Base-by-base conservation (phyloP, 495 filamentous ascomycete genomes). In the Penicillium cataractarum region DNA sequence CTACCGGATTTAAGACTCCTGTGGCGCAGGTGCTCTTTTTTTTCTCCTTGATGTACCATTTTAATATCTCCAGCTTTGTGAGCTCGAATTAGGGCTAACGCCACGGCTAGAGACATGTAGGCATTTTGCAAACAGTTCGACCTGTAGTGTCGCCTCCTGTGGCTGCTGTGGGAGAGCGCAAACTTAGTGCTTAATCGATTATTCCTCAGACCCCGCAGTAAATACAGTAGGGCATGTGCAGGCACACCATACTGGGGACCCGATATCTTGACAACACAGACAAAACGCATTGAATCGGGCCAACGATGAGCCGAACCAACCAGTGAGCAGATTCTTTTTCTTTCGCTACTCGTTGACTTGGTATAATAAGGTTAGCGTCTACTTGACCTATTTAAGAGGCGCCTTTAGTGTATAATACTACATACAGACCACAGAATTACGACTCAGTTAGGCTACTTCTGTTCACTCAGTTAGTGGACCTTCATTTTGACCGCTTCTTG, bases 401-500 rank as follows among this genome's bases (percentile, higher is more conserved):
- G 17, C 9, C 1, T 7, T 21, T n/a, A 9, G 51, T 21, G 29
- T 33, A 21, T 15, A 17, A 32, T n/a, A n/a, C n/a, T n/a, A n/a
- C n/a, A n/a, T n/a, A n/a, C n/a, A n/a, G n/a, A n/a, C n/a, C n/a
- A n/a, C n/a, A n/a, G n/a, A n/a, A n/a, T 19, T 3, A 32, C 32
- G 51, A 54, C 29, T 35, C 51, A 8, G 29, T 19, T 53, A 54
- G 22, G 48, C 24, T 15, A 51, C 1, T 39, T 39, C 35, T 39
- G 35, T 39, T 17, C 35, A 4, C 35, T 17, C 17, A 39, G 35
- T 15, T 22, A 7, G 40, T 44, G 40, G 40, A 22, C n/a, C 10
- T 42, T 59, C 19, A 32, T 40, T 37, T 37, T 67, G 58, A 62
- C 65, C 61, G 65, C 65, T 65, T 46, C 27, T 63, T 60, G 26